Evolutionary conservation across 2,329 filamentous ascomycete species (phyloP).

Genomic region (Scopulariopsis brevicaulis): DNA sequence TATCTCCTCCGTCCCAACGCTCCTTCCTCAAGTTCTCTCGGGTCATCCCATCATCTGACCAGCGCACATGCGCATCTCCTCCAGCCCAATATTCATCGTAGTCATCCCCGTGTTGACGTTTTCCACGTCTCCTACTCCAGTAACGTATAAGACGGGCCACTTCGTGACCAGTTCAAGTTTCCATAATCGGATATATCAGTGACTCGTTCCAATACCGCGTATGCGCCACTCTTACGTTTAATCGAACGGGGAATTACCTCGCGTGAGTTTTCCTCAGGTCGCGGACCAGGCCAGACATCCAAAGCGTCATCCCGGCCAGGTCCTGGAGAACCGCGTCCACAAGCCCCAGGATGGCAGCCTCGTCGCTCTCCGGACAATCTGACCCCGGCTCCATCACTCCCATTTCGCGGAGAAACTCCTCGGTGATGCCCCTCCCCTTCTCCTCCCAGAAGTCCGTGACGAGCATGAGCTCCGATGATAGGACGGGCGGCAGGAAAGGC

Average conservation of each 20-base stretch:
- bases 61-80: too few species aligned
- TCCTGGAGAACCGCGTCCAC: neutral
- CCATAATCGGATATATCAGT: neutral
- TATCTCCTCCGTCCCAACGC: too few species aligned
- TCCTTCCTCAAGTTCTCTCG: too few species aligned
- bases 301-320: neutral
- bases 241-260: neutral
- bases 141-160: neutral
- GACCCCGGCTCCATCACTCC: neutral
- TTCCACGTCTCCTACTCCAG: neutral
- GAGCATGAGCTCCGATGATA: neutral
- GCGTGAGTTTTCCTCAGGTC: neutral
- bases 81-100: too few species aligned
- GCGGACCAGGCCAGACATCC: neutral
- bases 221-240: neutral
- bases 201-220: neutral
- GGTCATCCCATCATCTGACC: too few species aligned
- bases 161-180: neutral
- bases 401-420: neutral
- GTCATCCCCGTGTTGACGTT: too few species aligned
- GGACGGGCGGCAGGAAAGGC: neutral
- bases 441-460: neutral
- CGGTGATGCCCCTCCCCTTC: neutral
- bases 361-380: neutral
- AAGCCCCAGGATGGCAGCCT: neutral